Evolutionary conservation across 768 basidiomycete genomes (phyloP).

Genomic region (Boletus reticulatus): DNA sequence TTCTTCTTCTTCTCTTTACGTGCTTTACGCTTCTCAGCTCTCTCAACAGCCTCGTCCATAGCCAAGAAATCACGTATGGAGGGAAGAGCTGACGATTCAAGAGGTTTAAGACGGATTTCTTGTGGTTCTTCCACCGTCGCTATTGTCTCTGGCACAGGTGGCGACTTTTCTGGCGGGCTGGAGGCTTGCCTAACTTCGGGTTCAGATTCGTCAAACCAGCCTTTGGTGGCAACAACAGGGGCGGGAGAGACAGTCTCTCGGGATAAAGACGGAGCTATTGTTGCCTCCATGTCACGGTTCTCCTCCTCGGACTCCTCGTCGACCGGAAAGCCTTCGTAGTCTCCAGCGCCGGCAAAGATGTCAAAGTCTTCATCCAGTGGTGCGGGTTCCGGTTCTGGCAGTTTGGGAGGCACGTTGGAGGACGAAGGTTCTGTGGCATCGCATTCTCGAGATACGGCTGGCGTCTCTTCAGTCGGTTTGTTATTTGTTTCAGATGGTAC

Average conservation of each 20-base stretch:
- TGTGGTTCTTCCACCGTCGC: slow-evolving; percentile 33
- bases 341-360: slow-evolving; percentile 84
- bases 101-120: slow-evolving; percentile 62
- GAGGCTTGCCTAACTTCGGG: slow-evolving; percentile 19
- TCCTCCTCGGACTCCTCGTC: slow-evolving; percentile 52
- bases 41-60: slow-evolving; percentile 66
- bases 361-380: slow-evolving; percentile 64
- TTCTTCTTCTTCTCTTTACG: slow-evolving; percentile 70
- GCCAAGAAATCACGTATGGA: slow-evolving; percentile 82
- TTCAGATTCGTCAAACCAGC: slow-evolving; percentile 49
- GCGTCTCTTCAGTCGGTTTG: background rate
- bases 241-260: slow-evolving; percentile 8
- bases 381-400: slow-evolving; percentile 16
- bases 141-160: slow-evolving; percentile 7
- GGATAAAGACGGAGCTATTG: slow-evolving; percentile 6
- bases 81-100: slow-evolving; percentile 77
- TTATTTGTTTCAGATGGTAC: slow-evolving; percentile 13
- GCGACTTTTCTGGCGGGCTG: slow-evolving; percentile 11
- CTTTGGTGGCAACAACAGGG: slow-evolving; percentile 15
- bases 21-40: slow-evolving; percentile 65
- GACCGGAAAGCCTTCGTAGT: slow-evolving; percentile 70
- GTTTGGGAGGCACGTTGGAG: slow-evolving; percentile 6
- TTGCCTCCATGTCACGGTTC: slow-evolving; percentile 12
- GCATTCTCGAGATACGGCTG: background rate
- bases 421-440: slow-evolving; percentile 1